Evolutionary conservation across 306 rosid genomes (phyloP), one percentile per base, ranked within the genome.

Genomic region (Quercus parvula): DNA sequence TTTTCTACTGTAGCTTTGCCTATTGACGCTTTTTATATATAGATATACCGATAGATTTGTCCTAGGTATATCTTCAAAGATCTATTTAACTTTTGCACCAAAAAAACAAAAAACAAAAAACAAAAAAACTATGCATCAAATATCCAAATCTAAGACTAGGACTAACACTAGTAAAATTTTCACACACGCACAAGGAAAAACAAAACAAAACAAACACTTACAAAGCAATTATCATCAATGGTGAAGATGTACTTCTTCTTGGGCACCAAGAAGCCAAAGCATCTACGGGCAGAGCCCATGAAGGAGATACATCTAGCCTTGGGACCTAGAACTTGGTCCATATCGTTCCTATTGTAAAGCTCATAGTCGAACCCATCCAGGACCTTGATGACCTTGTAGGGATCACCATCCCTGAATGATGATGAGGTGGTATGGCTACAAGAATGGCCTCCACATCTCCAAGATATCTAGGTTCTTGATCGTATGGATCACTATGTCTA

Each of bases 241-340:
- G 89, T 88, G 84, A 59, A 88, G 75, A 85, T 75, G 77, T 88
- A 85, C 81, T 88, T 88, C 81, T 85, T 85, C 83, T 88, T 88
- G 55, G 86, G 83, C 17, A 85, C 81, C 76, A 88, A 71, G 78
- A 74, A 83, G 38, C 89, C 91, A 22, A 88, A 85, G 87, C 91
- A 88, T 3, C 89, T 84, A 44, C 79, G 83, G 5, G 84, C 79
- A 56, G 89, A 88, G 56, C 85, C 91, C 70, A 85, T 83, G 44
- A 83, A 85, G 18, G 91, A 85, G 79, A 81, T 85, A 86, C 86
- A 85, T 71, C 80, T 77, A 12, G 84, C 84, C 84, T 83, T 81
- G 8, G 91, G 84, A 33, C 89, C 91, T 11, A 85, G 67, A 73
- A 83, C 77, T 70, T 54, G 72, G 58, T 81, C 81, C 56, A 85